Percentiles rank a stretch among this genome's conserved stretches.
Evolutionary conservation across 176 grass and related monocot species (phyloP).

Genomic region (Ensete glaucum): DNA sequence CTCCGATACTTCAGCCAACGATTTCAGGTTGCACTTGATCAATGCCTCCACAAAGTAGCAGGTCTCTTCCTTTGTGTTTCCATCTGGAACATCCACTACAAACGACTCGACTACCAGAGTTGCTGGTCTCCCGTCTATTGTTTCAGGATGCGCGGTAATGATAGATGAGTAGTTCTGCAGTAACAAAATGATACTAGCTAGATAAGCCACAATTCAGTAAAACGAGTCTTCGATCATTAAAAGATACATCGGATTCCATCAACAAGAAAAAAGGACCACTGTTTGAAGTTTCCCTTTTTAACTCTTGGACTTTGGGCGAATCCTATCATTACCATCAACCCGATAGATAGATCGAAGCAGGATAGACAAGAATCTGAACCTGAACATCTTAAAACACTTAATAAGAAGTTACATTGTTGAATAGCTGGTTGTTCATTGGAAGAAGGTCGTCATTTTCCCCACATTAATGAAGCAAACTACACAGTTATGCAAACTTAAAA

Average conservation of each 20-base stretch:
- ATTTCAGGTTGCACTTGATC: constrained; percentile 78
- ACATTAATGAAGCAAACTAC: not conserved
- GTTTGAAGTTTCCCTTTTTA: no score
- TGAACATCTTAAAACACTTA: not conserved
- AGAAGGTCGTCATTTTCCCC: not conserved
- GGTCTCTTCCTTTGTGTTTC: constrained; percentile 70
- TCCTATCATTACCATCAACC: not conserved
- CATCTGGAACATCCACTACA: constrained; percentile 57
- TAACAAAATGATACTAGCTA: not conserved
- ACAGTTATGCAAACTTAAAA: no score
- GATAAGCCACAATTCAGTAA: not conserved
- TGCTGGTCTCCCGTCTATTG: constrained; percentile 48
- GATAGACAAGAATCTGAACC: not conserved
- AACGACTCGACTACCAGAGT: constrained; percentile 76
- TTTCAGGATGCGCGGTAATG: constrained; percentile 53
- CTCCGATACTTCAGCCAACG: constrained; percentile 48
- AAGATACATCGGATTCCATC: not conserved
- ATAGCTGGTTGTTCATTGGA: not conserved
- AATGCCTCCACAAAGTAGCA: constrained; percentile 74
- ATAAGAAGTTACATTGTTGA: not conserved
- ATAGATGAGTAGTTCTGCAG: constrained; percentile 72
- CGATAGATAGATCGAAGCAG: no score
- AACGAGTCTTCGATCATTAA: not conserved
- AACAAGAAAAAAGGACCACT: not conserved
- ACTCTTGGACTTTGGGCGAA: no score